Evolutionary conservation across 495 filamentous ascomycete species (phyloP).

Genomic region (Staphylotrichum tortipilum): DNA sequence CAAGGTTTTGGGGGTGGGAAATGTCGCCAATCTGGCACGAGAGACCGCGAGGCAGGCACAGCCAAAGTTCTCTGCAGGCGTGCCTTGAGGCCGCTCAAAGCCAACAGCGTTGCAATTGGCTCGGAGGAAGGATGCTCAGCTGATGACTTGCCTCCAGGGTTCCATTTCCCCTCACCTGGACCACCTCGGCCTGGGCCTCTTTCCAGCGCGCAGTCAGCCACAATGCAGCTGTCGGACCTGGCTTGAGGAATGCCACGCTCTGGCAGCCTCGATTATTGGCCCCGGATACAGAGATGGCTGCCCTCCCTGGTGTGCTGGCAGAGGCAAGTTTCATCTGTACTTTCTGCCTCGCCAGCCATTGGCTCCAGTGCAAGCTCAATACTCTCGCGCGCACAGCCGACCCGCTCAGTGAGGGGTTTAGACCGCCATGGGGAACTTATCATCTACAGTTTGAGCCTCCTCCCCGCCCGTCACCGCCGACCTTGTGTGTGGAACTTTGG

Average conservation of each 20-base stretch:
- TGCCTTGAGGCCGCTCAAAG: too few relatives aligned
- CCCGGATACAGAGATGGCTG: not conserved
- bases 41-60: too few relatives aligned
- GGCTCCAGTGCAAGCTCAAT: conserved; percentile 1
- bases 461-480: too few relatives aligned
- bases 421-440: too few relatives aligned
- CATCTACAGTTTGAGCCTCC: too few relatives aligned
- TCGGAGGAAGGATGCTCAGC: not conserved
- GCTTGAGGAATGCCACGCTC: not conserved
- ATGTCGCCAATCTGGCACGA: too few relatives aligned
- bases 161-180: not conserved
- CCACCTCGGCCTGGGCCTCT: not conserved
- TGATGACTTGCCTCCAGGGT: not conserved
- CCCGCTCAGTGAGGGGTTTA: too few relatives aligned
- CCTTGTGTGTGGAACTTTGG: too few relatives aligned
- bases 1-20: too few relatives aligned
- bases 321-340: conserved; percentile 18
- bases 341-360: conserved; percentile 7
- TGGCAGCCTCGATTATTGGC: not conserved
- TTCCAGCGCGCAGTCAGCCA: not conserved
- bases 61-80: too few relatives aligned
- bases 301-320: conserved; percentile 30
- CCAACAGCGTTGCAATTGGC: too few relatives aligned
- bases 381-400: too few relatives aligned
- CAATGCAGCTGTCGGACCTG: not conserved